phyloP scores from a whole-genome alignment of 768 basidiomycete species.

The Serendipita vermifera region DNA sequence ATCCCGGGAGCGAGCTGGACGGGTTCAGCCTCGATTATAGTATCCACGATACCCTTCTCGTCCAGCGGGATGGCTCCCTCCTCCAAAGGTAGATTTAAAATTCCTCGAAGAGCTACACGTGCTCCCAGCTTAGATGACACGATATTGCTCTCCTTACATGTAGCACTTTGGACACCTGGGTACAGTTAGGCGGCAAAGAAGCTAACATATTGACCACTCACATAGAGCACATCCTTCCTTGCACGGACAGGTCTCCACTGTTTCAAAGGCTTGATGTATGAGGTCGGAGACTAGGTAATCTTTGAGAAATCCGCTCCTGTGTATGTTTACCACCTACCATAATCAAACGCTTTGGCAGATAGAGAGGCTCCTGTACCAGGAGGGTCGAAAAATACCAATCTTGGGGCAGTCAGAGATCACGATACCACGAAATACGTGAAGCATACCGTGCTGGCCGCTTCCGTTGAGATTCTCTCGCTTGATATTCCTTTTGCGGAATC shows the following conservation, averaged over 20 bases:
- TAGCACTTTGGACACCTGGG: slow-evolving; percentile 51
- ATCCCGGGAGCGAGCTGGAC: not conserved
- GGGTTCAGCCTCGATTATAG: slow-evolving; percentile 14
- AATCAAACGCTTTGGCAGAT: slow-evolving; percentile 70
- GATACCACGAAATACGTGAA: not conserved
- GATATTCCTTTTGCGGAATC: slow-evolving; percentile 60
- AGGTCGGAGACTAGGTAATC: slow-evolving; percentile 36
- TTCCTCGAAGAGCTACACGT: slow-evolving; percentile 43
- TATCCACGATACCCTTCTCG: slow-evolving; percentile 9
- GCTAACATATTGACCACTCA: slow-evolving; percentile 23
- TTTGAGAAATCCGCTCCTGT: not conserved
- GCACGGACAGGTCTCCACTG: slow-evolving; percentile 52
- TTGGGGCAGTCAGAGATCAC: slow-evolving; percentile 19
- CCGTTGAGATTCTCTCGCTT: slow-evolving; percentile 34
- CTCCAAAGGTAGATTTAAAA: slow-evolving; percentile 36
- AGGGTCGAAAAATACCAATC: slow-evolving; percentile 71
- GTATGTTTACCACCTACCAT: slow-evolving; percentile 33
- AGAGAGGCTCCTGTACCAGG: slow-evolving; percentile 58
- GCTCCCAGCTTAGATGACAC: slow-evolving; percentile 70
- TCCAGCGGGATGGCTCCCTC: slow-evolving; percentile 19
- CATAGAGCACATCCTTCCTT: slow-evolving; percentile 57
- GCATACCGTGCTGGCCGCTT: slow-evolving; percentile 57
- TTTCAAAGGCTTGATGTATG: slow-evolving; percentile 43
- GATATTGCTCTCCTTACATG: slow-evolving; percentile 58
- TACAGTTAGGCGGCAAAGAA: not conserved